Evolutionary conservation across 2,329 filamentous ascomycete species (phyloP), one percentile per base, ranked within the genome.

Genomic region (Leptographium galeiforme): DNA sequence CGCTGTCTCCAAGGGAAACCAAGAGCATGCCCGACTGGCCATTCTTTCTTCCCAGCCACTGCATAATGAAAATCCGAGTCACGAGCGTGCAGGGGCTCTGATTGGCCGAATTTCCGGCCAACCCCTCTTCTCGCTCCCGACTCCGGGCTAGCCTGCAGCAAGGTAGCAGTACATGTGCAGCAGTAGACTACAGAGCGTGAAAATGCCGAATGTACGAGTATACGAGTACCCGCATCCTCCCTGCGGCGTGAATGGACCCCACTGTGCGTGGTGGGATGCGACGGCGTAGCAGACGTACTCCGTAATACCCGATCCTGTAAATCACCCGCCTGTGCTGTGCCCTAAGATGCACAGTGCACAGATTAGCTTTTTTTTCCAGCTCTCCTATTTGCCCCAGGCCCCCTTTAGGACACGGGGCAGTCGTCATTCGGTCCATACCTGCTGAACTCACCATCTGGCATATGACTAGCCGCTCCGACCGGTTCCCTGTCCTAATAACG

Each of bases 1-100:
- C 55, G 49, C 50, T 56, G 58, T 61, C 59, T 58, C 59, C 59
- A 57, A 57, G 59, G 59, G 59, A 53, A 61, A 59, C 59, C 55
- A 58, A 57, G n/a, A 57, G 58, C 55, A 53, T 34, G 19, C 18
- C 40, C 25, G 43, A 25, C 25, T 25, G 3, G 25, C 39, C 41
- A 19, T 40, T 40, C 41, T 47, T 47, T 39, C 43, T 46, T 48
- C n/a, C 53, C 53, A 55, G 48, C 53, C 53, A 54, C 53, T 51
- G 18, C 48, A 51, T 45, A 40, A 40, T 40, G 25, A 36, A 47
- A 48, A 44, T 25, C 53, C 44, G 45, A 44, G 50, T 55, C 53
- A 55, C 50, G 53, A 40, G 50, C 6, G 1, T 18, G 6, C 12
- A 14, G 6, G 13, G 18, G 2, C 4, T 19, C 8, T 41, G 11